phyloP scores from a whole-genome alignment of 345 rosid genomes.

The Gossypium sturtianum region DNA sequence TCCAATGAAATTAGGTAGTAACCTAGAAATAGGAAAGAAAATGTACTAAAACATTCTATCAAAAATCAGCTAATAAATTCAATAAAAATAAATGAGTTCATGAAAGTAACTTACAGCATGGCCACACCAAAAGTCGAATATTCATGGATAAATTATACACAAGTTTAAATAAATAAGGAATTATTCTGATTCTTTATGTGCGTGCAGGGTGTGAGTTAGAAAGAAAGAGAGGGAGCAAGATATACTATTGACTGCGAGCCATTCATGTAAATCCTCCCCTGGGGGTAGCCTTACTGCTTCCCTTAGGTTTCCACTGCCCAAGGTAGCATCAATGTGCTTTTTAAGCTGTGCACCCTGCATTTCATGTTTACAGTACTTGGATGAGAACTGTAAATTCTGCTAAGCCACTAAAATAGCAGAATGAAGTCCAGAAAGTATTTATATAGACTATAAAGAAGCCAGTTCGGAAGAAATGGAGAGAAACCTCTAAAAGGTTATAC shows the following conservation, averaged over 20 bases:
- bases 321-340: constrained; percentile 92
- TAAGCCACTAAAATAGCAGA: neutral
- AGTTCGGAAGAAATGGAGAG: neutral
- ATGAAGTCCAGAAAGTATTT: neutral
- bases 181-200: neutral
- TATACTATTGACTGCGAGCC: constrained; percentile 98
- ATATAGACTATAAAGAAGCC: neutral
- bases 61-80: neutral
- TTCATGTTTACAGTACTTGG: neutral
- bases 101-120: neutral
- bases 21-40: neutral
- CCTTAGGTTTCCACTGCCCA: constrained; percentile 96
- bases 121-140: neutral
- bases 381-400: neutral
- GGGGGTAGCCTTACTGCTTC: constrained; percentile 99
- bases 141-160: neutral
- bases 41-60: neutral
- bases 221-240: constrained; percentile 15
- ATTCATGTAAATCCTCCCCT: constrained; percentile 94
- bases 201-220: neutral
- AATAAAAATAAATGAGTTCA: neutral
- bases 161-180: neutral
- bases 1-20: neutral
- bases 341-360: constrained; percentile 96
- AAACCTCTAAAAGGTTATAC: constrained; percentile 4